Evolutionary conservation across 768 basidiomycete species (phyloP).

Genomic region (Candolleomyces eurysporus): DNA sequence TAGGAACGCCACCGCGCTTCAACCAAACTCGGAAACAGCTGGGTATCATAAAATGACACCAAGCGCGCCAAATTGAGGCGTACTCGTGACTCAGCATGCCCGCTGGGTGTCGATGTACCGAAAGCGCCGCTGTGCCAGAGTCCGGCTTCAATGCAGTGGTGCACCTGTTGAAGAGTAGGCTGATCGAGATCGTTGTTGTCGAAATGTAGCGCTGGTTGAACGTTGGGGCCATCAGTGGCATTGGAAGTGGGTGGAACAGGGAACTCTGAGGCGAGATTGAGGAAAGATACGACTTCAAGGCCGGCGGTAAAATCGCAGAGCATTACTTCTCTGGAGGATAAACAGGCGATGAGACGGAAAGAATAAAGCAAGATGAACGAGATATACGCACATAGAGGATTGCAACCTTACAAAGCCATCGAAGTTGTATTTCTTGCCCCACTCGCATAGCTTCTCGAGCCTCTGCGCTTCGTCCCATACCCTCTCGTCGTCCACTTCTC

Average conservation of each 20-base stretch:
- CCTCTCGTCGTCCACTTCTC: slow-evolving; percentile 24
- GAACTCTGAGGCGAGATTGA: slow-evolving; percentile 23
- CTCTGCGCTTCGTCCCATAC: slow-evolving; percentile 35
- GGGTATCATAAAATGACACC: slow-evolving; percentile 43
- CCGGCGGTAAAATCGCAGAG: slow-evolving; percentile 41
- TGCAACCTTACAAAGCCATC: slow-evolving; percentile 54
- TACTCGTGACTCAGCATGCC: slow-evolving; percentile 42
- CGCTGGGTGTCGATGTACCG: slow-evolving; percentile 9
- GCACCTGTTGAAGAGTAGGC: slow-evolving; percentile 3
- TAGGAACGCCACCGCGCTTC: slow-evolving; percentile 13
- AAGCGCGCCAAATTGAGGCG: slow-evolving; percentile 38
- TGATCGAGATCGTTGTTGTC: background rate
- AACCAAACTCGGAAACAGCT: slow-evolving; percentile 35
- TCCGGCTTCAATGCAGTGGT: slow-evolving; percentile 30
- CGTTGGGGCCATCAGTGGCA: no score
- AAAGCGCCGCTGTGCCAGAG: slow-evolving; percentile 32
- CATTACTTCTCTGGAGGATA: no score
- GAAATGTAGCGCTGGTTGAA: background rate
- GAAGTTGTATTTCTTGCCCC: slow-evolving; percentile 43
- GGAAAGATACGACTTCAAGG: slow-evolving; percentile 38
- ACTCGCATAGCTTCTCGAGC: slow-evolving; percentile 37
- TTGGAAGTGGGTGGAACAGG: background rate
- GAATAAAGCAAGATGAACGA: no score
- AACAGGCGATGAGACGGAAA: no score
- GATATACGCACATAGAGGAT: slow-evolving; percentile 42